Evolutionary conservation across 805 yeast genomes (phyloP), one percentile per base, ranked within the genome.

Genomic region (Candida yuanshanica): DNA sequence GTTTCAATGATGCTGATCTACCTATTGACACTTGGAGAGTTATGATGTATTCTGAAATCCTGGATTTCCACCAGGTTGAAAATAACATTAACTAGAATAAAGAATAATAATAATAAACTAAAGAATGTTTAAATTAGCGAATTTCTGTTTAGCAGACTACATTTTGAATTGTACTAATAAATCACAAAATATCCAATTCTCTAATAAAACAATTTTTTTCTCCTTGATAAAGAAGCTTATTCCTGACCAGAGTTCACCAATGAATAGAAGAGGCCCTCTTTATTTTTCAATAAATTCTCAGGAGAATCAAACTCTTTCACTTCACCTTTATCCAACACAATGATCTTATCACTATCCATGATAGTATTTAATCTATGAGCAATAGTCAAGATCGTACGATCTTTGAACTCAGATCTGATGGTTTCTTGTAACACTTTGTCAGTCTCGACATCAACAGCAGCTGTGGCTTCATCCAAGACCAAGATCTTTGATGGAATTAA

Each of bases 1-100:
- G 93, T 56, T 91, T 91, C 64, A 91, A 93, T 62, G 98, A 95
- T 53, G 98, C 96, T 0, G 99, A 91, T 64, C 73, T 91, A 54
- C 97, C 98, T 4, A 93, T 93, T 14, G 98, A 93, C 58, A 88
- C 96, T 12, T 91, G 99, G 99, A 81, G 95, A 68, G 95, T 89
- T 16, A 91, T 93, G 98, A 91, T 93, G 96, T 93, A 93, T 66
- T 83, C 95, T 39, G 99, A 91, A 66, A 93, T 91, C 47, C 71
- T 93, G 51, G 97, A 91, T 62, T 91, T 89, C 75, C 98, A 91
- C 64, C 95, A 89, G 62, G 86, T 85, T 25, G 61, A 56, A 27
- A 56, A 52, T 38, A 45, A 44, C n/a, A 27, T 40, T 16, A 27
- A 27, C 22, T 20, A 16, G 22, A 12, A 23, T 17, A 29, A n/a